Evolutionary conservation across 2,329 filamentous ascomycete species (phyloP), one percentile per base, ranked within the genome.

Genomic region (Emericellopsis cladophorae): DNA sequence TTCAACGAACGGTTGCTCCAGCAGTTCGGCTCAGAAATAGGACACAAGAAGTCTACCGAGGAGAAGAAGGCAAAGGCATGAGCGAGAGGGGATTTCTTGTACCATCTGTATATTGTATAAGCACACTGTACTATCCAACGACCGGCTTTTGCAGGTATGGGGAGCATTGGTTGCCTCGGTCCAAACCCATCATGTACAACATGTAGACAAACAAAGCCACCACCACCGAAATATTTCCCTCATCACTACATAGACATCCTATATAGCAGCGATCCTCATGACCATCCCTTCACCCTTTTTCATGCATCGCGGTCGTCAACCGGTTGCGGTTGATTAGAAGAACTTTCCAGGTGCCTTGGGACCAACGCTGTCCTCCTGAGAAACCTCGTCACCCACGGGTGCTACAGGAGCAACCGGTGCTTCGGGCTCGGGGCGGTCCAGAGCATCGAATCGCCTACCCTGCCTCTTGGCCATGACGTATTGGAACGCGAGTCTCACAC

Each of bases 361-460:
- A 11, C 51, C 44, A 14, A 52, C 44, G 31, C 57, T 51, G 16
- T 59, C 54, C 12, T 49, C 47, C 45, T 52, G 54, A 10, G 46
- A 46, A 3, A 55, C 51, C 10, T 45, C 46, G 6, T 51, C 53
- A 9, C 52, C 52, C 31, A 53, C 46, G 18, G 40, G 31, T 14
- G 51, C 42, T 31, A 29, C 23, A 15, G 45, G 35, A 31, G 42
- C 45, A 24, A 42, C 45, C 18, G 26, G 26, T 29, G 26, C 26
- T 8, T 41, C 41, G 31, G 43, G 23, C 22, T 39, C 35, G 6
- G 57, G 79, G 7, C 65, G 68, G 54, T 88, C 82, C 4, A 87
- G 61, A 4, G 76, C 81, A 52, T 77, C 71, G 54, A 89, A 90
- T 6, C 71, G 68, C 34, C 62, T 62, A 2, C 80, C 79, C n/a